Evolutionary conservation across 2,329 filamentous ascomycete genomes (phyloP), one percentile per base, ranked within the genome.

Genomic region (Hymenoscyphus fructigenus): DNA sequence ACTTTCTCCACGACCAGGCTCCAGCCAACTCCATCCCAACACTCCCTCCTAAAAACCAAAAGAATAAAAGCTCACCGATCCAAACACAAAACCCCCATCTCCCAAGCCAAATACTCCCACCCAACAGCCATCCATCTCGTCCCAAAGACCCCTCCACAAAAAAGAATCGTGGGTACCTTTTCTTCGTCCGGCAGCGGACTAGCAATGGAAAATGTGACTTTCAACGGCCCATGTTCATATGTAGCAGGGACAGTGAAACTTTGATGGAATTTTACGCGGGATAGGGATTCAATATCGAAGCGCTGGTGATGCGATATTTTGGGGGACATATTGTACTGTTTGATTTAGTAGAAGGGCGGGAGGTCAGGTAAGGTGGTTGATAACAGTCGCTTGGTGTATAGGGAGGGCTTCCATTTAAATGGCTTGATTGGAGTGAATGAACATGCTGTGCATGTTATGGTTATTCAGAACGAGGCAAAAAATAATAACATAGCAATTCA

Each of bases 71-170:
- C 58, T 20, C 65, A 81, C 79, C 79, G 69, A 67, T 81, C 79
- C 15, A 78, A 71, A 50, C 72, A 75, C 1, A 81, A 69, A 6
- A 79, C 64, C 56, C 76, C 76, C 20, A 71, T 36, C 67, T 73
- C 67, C 41, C 64, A 5, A 62, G 75, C 67, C 12, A 79, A 41
- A 57, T 72, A 68, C 63, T 81, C 71, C 47, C 75, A 68, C 3
- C 62, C 41, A 6, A 75, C 41, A n/a, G 68, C 68, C 4, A 72
- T 20, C 65, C 73, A 79, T 64, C 79, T 68, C 5, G 68, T 71
- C 1, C 75, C 76, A 66, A 78, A 78, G 77, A 80, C 79, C 1
- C 77, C 71, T 73, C 58, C 76, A 74, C 66, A 78, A 26, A 53
- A 79, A 9, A 81, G 66, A 29, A 79, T 70, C 2, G 72, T 75